phyloP scores from a whole-genome alignment of 169 alveolate species.

The Plasmodium malariae region DNA sequence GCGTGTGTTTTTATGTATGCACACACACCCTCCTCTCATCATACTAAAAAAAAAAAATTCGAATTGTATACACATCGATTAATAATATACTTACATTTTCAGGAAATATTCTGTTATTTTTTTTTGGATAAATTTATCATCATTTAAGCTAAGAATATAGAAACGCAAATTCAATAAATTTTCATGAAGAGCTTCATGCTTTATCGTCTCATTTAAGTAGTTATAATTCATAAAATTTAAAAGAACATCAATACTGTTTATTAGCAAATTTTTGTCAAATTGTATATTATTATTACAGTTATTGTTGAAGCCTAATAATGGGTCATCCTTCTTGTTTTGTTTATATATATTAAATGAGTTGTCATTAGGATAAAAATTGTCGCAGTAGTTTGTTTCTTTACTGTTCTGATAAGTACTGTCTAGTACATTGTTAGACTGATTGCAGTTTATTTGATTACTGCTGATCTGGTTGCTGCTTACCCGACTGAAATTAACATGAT shows the following conservation, averaged over 20 bases:
- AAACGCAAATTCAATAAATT: conserved; percentile 64
- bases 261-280: conserved; percentile 41
- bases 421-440: background rate
- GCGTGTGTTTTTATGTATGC: too few species aligned
- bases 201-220: conserved; percentile 52
- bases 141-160: conserved; percentile 62
- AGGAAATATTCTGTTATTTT: conserved; percentile 64
- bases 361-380: background rate
- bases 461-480: conserved; percentile 10
- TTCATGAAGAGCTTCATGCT: conserved; percentile 48
- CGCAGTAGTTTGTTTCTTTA: background rate
- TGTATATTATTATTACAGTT: conserved; percentile 27
- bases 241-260: conserved; percentile 46
- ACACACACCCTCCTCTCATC: background rate
- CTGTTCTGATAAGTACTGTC: background rate
- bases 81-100: conserved; percentile 30
- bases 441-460: background rate
- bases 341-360: conserved; percentile 4
- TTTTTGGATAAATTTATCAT: conserved; percentile 53
- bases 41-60: too few species aligned
- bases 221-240: conserved; percentile 61
- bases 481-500: background rate
- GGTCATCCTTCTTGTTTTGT: background rate
- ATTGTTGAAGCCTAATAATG: background rate
- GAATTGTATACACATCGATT: too few species aligned